Evolutionary conservation across 2,329 filamentous ascomycete species (phyloP).

Genomic region (Emmonsiellopsis sp.): DNA sequence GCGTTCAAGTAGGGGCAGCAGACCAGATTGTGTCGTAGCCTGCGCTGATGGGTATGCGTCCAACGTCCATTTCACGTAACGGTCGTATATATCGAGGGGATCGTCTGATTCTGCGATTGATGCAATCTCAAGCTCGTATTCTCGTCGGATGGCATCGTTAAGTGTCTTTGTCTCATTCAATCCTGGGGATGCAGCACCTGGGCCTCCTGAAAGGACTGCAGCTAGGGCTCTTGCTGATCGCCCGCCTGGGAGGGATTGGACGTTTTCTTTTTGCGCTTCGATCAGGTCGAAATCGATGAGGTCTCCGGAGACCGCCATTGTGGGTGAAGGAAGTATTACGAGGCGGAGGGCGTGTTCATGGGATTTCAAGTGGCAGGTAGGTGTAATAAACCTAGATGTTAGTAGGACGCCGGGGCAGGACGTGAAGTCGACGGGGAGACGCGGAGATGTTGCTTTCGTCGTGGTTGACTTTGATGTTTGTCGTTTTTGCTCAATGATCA

Average conservation of each 20-base stretch:
- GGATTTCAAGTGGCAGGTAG: neutral
- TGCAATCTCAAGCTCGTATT: slow-evolving; percentile 77
- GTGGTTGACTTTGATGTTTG: neutral
- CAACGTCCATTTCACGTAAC: slow-evolving; percentile 94
- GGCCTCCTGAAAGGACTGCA: slow-evolving; percentile 53
- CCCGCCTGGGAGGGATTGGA: slow-evolving; percentile 80
- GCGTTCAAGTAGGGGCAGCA: slow-evolving; percentile 80
- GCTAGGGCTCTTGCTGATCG: slow-evolving; percentile 84
- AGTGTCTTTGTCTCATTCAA: slow-evolving; percentile 66
- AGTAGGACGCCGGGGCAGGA: neutral
- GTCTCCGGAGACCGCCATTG: slow-evolving; percentile 35
- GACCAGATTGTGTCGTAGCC: slow-evolving; percentile 81
- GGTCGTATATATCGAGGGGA: slow-evolving; percentile 88
- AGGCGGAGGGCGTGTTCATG: neutral
- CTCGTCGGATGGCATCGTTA: slow-evolving; percentile 69
- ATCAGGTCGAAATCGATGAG: slow-evolving; percentile 72
- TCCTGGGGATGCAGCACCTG: slow-evolving; percentile 48
- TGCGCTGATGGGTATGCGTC: slow-evolving; percentile 92
- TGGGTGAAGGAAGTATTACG: slow-evolving; percentile 7
- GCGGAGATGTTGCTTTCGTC: neutral
- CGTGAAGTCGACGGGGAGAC: neutral
- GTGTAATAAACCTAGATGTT: neutral
- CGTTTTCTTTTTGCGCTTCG: slow-evolving; percentile 96
- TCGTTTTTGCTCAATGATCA: neutral
- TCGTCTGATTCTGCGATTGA: slow-evolving; percentile 81